These are phyloP conservation scores for Alternaria tenuissima DNA, from an alignment of 2,329 filamentous ascomycete genomes.

Conservation along the genomic window DNA sequence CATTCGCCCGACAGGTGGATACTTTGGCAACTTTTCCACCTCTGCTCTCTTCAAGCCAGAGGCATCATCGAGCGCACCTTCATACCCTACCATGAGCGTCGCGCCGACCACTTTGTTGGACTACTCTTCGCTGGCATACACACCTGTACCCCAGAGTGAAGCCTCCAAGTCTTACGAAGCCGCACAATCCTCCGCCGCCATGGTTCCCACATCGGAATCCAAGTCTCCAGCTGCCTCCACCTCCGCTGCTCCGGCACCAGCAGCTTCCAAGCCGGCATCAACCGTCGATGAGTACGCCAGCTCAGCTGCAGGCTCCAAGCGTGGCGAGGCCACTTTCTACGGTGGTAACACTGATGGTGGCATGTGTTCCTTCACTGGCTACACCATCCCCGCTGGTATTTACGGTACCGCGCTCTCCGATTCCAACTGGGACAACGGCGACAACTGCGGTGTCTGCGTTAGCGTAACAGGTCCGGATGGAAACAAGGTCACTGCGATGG, in stretches of 20 bases:
- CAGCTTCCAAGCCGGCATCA: not conserved
- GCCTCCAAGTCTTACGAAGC: not conserved
- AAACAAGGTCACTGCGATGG: conserved; percentile 70
- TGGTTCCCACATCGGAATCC: conserved; percentile 5
- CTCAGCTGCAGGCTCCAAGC: conserved; percentile 21
- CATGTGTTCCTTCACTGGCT: conserved; percentile 69
- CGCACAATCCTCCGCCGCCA: not conserved
- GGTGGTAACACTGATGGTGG: conserved; percentile 62
- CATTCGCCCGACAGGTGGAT: conserved; percentile 17
- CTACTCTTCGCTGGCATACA: not conserved
- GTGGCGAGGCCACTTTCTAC: conserved; percentile 49
- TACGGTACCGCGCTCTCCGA: conserved; percentile 70
- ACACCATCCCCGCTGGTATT: conserved; percentile 66
- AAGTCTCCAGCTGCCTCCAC: conserved; percentile 12
- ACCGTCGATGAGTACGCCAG: not conserved
- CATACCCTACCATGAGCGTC: conserved; percentile 17
- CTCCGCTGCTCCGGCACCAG: conserved; percentile 1
- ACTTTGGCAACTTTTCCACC: conserved; percentile 21
- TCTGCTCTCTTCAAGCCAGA: conserved; percentile 8
- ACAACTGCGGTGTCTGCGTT: conserved; percentile 69
- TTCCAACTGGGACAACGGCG: conserved; percentile 64
- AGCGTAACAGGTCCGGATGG: conserved; percentile 66
- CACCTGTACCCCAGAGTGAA: conserved; percentile 7
- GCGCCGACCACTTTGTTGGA: not conserved
- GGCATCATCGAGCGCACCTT: not conserved